Percentiles rank a stretch among this genome's conserved stretches.
phyloP scores from a whole-genome alignment of 225 moss, liverwort and hornwort species.

The Marchantia polymorpha region DNA sequence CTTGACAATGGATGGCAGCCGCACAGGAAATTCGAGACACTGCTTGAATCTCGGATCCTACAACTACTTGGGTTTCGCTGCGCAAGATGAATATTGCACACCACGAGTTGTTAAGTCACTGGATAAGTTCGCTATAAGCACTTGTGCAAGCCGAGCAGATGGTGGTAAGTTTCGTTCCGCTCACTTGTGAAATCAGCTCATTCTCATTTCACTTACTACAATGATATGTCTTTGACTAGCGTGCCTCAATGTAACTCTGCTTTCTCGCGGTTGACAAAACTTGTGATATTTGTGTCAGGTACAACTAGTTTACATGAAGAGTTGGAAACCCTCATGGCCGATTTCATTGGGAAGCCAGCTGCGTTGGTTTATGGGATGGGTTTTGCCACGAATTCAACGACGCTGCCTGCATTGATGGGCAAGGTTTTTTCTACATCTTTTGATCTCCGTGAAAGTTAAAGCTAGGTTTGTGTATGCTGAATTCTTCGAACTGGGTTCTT shows the following conservation, averaged over 20 bases:
- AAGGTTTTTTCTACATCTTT: constrained; percentile 49
- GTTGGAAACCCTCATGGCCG: constrained; percentile 67
- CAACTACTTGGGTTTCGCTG: constrained; percentile 93
- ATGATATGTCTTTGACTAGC: neutral
- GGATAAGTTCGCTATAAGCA: constrained; percentile 68
- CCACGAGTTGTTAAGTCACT: constrained; percentile 64
- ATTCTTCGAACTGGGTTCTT: neutral
- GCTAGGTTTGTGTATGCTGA: neutral
- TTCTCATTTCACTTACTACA: neutral
- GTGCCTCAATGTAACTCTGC: neutral
- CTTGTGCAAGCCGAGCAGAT: constrained; percentile 74
- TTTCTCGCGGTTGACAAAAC: neutral
- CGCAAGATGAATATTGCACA: constrained; percentile 93
- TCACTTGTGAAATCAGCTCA: neutral
- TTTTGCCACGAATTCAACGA: constrained; percentile 90
- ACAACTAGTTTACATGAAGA: constrained; percentile 72
- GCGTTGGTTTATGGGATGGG: constrained; percentile 94
- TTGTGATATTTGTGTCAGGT: constrained; percentile 39
- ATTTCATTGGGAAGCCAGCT: constrained; percentile 81
- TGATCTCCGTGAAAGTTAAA: neutral
- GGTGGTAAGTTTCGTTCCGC: constrained; percentile 50
- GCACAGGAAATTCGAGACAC: constrained; percentile 49
- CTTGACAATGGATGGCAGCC: constrained; percentile 45
- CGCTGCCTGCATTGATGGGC: constrained; percentile 73
- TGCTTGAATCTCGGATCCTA: constrained; percentile 96